Evolutionary conservation across 2,329 filamentous ascomycete genomes (phyloP).

Genomic region (Leptosphaerulina australis): DNA sequence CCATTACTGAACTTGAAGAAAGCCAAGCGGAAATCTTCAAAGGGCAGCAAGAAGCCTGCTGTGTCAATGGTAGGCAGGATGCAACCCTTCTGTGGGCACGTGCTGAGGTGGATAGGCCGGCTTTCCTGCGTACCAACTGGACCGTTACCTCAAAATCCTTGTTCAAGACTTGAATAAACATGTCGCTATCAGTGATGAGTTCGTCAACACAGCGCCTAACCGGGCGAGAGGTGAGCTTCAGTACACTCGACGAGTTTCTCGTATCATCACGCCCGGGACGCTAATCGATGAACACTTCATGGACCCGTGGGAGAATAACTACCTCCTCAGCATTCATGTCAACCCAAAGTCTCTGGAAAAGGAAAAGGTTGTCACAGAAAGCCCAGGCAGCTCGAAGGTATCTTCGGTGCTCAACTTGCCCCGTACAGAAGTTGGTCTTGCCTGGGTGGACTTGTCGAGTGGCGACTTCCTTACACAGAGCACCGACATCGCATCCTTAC

Average conservation of each 20-base stretch:
- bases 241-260: constrained; percentile 82
- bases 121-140: constrained; percentile 91
- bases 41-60: constrained; percentile 59
- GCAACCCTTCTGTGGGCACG: not conserved
- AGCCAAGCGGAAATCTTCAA: constrained; percentile 71
- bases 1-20: constrained; percentile 88
- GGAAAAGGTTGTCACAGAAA: constrained; percentile 32
- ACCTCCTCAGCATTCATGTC: constrained; percentile 79
- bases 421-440: constrained; percentile 69
- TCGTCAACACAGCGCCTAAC: constrained; percentile 72
- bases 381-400: constrained; percentile 36
- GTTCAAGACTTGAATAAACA: constrained; percentile 90
- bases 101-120: constrained; percentile 66
- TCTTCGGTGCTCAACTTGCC: constrained; percentile 48
- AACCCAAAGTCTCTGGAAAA: constrained; percentile 41
- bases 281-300: constrained; percentile 98
- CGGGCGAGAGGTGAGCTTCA: constrained; percentile 78
- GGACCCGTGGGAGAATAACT: constrained; percentile 92
- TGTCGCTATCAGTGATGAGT: constrained; percentile 94
- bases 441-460: constrained; percentile 95
- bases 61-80: constrained; percentile 76
- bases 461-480: constrained; percentile 90
- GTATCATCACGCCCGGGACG: constrained; percentile 92
- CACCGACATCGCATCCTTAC: constrained; percentile 71
- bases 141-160: constrained; percentile 88